Percentiles rank a stretch among this genome's conserved stretches.
Conservation (phyloP, 1,284 basidiomycete genomes). For the Leccinum subatratum region DNA sequence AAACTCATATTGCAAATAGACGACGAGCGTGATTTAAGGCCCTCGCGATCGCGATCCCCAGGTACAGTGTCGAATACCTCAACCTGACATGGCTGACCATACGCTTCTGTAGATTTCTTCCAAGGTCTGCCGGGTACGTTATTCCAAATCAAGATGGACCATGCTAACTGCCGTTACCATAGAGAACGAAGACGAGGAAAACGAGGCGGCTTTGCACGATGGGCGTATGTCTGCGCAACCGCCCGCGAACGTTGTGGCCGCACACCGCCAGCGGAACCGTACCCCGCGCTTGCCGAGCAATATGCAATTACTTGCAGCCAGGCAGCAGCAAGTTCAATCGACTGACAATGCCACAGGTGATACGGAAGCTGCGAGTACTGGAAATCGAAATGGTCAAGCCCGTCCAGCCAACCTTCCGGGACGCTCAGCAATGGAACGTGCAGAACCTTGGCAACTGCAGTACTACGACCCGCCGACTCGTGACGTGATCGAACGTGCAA, state of each 20-base stretch:
- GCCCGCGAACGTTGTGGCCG: neutral
- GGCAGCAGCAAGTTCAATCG: neutral
- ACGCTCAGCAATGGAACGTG: neutral
- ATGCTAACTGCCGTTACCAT: neutral
- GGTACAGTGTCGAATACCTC: neutral
- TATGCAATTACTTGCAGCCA: neutral
- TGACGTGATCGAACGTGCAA: neutral
- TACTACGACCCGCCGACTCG: neutral
- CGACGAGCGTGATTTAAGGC: neutral
- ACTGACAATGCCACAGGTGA: neutral
- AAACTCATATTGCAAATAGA: neutral
- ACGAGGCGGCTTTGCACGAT: neutral
- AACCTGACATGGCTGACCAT: neutral
- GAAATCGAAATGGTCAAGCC: neutral
- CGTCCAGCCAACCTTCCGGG: neutral
- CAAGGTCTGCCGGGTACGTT: neutral
- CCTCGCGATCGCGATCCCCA: neutral
- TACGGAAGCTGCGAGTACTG: neutral
- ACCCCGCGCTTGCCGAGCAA: neutral
- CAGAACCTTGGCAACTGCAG: neutral
- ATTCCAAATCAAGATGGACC: neutral
- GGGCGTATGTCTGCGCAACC: neutral
- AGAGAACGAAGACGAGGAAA: neutral
- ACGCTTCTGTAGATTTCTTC: neutral
- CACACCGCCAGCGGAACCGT: neutral